These are phyloP conservation scores for Citeromyces nyonsensis DNA, from an alignment of 805 yeast species.

Conservation along the genomic window DNA sequence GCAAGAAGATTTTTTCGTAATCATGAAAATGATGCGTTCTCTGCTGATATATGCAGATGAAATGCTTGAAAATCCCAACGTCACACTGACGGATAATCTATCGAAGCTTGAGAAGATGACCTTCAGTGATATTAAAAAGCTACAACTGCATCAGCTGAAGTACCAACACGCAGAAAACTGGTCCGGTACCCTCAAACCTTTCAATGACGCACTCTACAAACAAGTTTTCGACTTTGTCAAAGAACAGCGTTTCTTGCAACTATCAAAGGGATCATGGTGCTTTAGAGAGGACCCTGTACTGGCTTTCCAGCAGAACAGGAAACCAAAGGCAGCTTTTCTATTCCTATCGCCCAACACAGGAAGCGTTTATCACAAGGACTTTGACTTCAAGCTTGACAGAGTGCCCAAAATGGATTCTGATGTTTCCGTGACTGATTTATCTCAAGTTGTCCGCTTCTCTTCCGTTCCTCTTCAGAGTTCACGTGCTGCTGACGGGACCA, in stretches of 20 bases:
- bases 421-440: slow-evolving; percentile 31
- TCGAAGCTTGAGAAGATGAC: slow-evolving; percentile 23
- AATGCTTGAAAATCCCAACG: slow-evolving; percentile 4
- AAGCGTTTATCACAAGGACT: slow-evolving; percentile 45
- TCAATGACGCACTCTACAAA: slow-evolving; percentile 29
- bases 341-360: slow-evolving; percentile 54
- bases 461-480: slow-evolving; percentile 24
- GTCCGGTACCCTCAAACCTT: slow-evolving; percentile 25
- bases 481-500: slow-evolving; percentile 18
- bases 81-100: slow-evolving; percentile 25
- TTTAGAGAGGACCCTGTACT: slow-evolving; percentile 38
- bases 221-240: slow-evolving; percentile 60
- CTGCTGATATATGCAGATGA: slow-evolving; percentile 14
- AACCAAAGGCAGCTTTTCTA: slow-evolving; percentile 34
- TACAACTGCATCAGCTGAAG: slow-evolving; percentile 32
- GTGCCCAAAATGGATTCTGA: slow-evolving; percentile 49
- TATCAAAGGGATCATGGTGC: slow-evolving; percentile 75
- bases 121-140: slow-evolving; percentile 33
- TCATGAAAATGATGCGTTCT: slow-evolving; percentile 26
- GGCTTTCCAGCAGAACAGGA: slow-evolving; percentile 6
- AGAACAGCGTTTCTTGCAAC: slow-evolving; percentile 57
- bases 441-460: slow-evolving; percentile 32
- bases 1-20: slow-evolving; percentile 31
- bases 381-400: slow-evolving; percentile 23
- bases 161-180: slow-evolving; percentile 21